These are phyloP conservation scores for Neonectria punicea DNA, from an alignment of 2,329 filamentous ascomycete genomes.

Conservation along the genomic window DNA sequence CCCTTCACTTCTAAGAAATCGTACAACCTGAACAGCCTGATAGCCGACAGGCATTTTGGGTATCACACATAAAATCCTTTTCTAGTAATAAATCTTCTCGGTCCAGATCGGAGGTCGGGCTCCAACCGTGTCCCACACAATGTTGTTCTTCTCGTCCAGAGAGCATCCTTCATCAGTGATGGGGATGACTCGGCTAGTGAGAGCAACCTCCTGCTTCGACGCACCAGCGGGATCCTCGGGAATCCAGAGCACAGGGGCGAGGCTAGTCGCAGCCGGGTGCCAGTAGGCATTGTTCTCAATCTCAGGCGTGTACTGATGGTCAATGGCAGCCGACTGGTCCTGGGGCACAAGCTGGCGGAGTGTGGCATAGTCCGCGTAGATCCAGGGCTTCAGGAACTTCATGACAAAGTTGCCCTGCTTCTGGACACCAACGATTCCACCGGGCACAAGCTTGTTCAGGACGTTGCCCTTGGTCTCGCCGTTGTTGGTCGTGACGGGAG, in stretches of 20 bases:
- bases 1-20: conserved; percentile 18
- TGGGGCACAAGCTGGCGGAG: conserved; percentile 77
- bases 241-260: conserved; percentile 77
- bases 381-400: conserved; percentile 80
- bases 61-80: conserved; percentile 37
- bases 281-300: conserved; percentile 75
- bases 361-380: conserved; percentile 76
- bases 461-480: conserved; percentile 34
- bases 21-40: conserved; percentile 38
- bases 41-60: conserved; percentile 38
- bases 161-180: conserved; percentile 79
- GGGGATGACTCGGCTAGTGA: conserved; percentile 72
- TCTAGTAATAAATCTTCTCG: conserved; percentile 58
- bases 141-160: conserved; percentile 71
- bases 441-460: conserved; percentile 35
- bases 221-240: conserved; percentile 77
- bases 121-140: conserved; percentile 54
- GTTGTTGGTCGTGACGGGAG: conserved; percentile 26
- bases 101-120: conserved; percentile 57
- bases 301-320: conserved; percentile 69
- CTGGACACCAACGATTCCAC: conserved; percentile 35
- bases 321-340: conserved; percentile 55
- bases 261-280: conserved; percentile 73
- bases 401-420: conserved; percentile 64
- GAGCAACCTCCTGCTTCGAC: conserved; percentile 75